Conservation (phyloP, 2,329 filamentous ascomycete species). For the Penicillium sp. region DNA sequence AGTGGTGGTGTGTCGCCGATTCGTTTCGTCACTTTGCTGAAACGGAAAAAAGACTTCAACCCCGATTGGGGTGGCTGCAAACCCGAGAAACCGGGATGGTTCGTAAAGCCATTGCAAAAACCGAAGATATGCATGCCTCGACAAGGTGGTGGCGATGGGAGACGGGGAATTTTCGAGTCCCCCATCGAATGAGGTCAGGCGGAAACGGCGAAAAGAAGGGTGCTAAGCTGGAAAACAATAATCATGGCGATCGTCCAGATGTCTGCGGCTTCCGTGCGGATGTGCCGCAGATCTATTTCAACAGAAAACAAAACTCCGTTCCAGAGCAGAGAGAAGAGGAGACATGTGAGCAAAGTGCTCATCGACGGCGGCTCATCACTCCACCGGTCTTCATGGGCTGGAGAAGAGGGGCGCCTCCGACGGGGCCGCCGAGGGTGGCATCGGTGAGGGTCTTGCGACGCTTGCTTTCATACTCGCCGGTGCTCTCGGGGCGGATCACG, state of each 20-base stretch:
- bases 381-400: slow-evolving; percentile 47
- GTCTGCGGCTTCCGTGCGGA: slow-evolving; percentile 7
- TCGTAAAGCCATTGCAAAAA: slow-evolving; percentile 1
- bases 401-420: slow-evolving; percentile 40
- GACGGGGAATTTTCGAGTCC: not conserved
- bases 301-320: slow-evolving; percentile 20
- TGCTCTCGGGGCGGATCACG: slow-evolving; percentile 61
- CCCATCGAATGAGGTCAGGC: not conserved
- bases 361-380: slow-evolving; percentile 42
- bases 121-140: slow-evolving; percentile 1
- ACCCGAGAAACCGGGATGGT: not conserved
- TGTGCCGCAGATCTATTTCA: slow-evolving; percentile 20
- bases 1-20: not conserved
- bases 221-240: slow-evolving; percentile 9
- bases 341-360: slow-evolving; percentile 8
- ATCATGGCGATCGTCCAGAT: slow-evolving; percentile 6
- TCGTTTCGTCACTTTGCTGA: not conserved
- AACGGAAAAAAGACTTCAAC: not conserved
- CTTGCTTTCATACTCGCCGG: slow-evolving; percentile 65
- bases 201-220: not conserved
- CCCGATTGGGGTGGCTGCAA: not conserved
- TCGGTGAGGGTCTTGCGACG: slow-evolving; percentile 76
- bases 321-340: slow-evolving; percentile 3
- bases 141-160: not conserved
- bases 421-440: slow-evolving; percentile 48